phyloP scores from a whole-genome alignment of 2,329 filamentous ascomycete species.

The Chrysoporthe deuterocubensis region DNA sequence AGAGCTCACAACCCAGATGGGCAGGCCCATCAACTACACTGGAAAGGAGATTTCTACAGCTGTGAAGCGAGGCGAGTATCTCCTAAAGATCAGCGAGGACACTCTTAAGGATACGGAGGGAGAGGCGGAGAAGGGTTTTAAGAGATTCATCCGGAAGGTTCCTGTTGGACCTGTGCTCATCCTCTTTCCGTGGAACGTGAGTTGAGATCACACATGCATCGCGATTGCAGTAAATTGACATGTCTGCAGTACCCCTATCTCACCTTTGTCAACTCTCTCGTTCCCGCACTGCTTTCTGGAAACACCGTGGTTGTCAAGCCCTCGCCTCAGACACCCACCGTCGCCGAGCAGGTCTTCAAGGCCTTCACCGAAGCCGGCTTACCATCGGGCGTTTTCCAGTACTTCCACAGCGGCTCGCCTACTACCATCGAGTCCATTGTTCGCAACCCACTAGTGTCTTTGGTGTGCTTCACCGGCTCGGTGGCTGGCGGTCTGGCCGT shows the following conservation, averaged over 20 bases:
- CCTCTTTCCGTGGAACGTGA: slow-evolving; percentile 94
- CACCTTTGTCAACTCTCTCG: slow-evolving; percentile 87
- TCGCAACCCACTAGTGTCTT: slow-evolving; percentile 73
- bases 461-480: slow-evolving; percentile 93
- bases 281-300: slow-evolving; percentile 87
- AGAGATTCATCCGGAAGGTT: slow-evolving; percentile 85
- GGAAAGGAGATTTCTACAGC: slow-evolving; percentile 84
- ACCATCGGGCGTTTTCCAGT: slow-evolving; percentile 83
- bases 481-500: slow-evolving; percentile 86
- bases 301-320: slow-evolving; percentile 95
- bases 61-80: slow-evolving; percentile 81
- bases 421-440: slow-evolving; percentile 78
- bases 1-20: slow-evolving; percentile 94
- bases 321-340: slow-evolving; percentile 90
- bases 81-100: slow-evolving; percentile 82
- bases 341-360: slow-evolving; percentile 80
- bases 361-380: slow-evolving; percentile 82
- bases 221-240: slow-evolving; percentile 11
- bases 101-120: slow-evolving; percentile 80
- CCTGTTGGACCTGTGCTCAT: slow-evolving; percentile 87
- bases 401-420: slow-evolving; percentile 86
- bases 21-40: slow-evolving; percentile 85
- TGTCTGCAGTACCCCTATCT: slow-evolving; percentile 82
- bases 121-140: slow-evolving; percentile 85
- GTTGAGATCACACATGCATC: slow-evolving; percentile 39